phyloP scores from a whole-genome alignment of 345 rosid genomes.

The Boechera stricta region DNA sequence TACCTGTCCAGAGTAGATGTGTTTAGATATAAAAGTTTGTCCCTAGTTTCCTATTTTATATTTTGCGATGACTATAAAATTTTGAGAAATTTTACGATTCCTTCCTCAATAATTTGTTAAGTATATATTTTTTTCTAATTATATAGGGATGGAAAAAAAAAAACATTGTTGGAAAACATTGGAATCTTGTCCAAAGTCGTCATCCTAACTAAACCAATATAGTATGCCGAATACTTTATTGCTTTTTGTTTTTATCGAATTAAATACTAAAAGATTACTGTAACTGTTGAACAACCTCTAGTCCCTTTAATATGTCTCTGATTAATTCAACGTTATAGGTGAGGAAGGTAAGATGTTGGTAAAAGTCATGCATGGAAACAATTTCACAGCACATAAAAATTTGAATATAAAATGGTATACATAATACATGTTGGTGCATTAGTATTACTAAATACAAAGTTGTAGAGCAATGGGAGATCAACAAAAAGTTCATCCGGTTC shows the following conservation, averaged over 20 bases:
- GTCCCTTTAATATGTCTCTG: background rate
- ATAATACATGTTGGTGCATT: conserved; percentile 18
- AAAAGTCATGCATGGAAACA: conserved; percentile 18
- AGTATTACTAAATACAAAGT: conserved; percentile 18
- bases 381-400: background rate
- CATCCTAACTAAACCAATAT: conserved; percentile 30
- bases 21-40: too few species aligned
- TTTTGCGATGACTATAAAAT: too few species aligned
- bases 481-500: conserved; percentile 57
- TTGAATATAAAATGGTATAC: conserved; percentile 14
- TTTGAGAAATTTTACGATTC: too few species aligned
- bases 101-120: too few species aligned
- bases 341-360: conserved; percentile 53
- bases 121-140: too few species aligned
- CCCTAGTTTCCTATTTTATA: too few species aligned
- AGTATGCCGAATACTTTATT: conserved; percentile 18
- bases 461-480: conserved; percentile 49
- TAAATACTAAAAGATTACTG: conserved; percentile 11
- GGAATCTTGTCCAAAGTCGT: conserved; percentile 1
- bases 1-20: too few species aligned
- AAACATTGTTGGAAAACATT: background rate
- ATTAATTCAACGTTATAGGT: conserved; percentile 52
- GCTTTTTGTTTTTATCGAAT: conserved; percentile 8
- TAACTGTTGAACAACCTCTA: conserved; percentile 59
- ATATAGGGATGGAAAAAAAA: too few species aligned